A percentile compares a stretch with the other conserved stretches of the same genome.
Evolutionary conservation across 2,329 filamentous ascomycete species (phyloP).

Genomic region (Pseudogymnoascus pannorum): DNA sequence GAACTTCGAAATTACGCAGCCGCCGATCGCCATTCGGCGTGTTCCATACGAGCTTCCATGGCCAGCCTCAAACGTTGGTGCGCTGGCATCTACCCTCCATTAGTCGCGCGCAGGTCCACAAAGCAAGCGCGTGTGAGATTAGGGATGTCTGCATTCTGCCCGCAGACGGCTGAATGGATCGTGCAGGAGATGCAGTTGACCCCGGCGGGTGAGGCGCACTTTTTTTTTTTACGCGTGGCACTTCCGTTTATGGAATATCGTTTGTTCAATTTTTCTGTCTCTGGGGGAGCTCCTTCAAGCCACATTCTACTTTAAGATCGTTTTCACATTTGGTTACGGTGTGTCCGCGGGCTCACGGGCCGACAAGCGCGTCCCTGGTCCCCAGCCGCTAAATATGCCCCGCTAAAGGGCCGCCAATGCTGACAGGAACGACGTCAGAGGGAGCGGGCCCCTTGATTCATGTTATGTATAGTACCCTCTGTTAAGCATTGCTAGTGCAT

Average conservation of each 20-base stretch:
- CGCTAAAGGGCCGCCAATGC: neutral
- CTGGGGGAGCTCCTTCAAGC: neutral
- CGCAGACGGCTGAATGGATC: neutral
- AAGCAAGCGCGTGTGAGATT: conserved; percentile 5
- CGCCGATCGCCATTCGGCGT: neutral
- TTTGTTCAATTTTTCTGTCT: neutral
- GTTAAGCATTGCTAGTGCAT: conserved; percentile 7
- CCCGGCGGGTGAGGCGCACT: neutral
- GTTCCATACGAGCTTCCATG: neutral
- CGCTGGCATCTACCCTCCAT: neutral
- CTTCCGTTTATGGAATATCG: neutral
- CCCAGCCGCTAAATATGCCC: neutral
- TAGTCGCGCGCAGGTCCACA: conserved; percentile 1
- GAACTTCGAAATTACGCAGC: conserved; percentile 1
- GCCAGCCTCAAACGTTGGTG: conserved; percentile 4
- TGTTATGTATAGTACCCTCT: neutral
- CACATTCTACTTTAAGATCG: neutral
- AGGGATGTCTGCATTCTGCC: neutral
- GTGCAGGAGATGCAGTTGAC: neutral
- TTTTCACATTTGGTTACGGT: neutral
- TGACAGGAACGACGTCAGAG: neutral
- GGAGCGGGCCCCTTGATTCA: neutral
- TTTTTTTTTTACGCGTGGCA: neutral
- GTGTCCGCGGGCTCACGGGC: neutral
- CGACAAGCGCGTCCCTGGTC: conserved; percentile 1